A percentile compares a stretch with the other conserved stretches of the same genome.
Conservation (phyloP, 768 basidiomycete genomes). For the Lactarius vividus region DNA sequence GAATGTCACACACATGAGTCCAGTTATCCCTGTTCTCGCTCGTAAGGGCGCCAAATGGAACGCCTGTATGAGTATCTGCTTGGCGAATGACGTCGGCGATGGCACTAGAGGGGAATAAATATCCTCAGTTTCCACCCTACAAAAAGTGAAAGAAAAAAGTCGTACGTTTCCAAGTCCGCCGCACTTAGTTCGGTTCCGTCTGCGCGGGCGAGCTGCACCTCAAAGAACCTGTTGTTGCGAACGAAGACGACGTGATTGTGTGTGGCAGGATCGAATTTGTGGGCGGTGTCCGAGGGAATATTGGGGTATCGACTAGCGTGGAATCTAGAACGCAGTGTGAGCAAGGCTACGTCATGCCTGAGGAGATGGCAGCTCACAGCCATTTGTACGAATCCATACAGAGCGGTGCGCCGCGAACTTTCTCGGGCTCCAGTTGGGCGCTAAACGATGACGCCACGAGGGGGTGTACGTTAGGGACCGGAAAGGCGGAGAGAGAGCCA, state of each 20-base stretch:
- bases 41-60: slow-evolving; percentile 74
- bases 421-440: slow-evolving; percentile 84
- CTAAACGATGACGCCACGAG: slow-evolving; percentile 36
- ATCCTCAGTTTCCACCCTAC: background rate
- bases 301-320: slow-evolving; percentile 88
- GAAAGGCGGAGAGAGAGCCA: no score
- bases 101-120: slow-evolving; percentile 38
- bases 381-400: slow-evolving; percentile 96
- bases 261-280: slow-evolving; percentile 67
- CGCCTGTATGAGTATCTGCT: slow-evolving; percentile 48
- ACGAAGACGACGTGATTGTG: slow-evolving; percentile 91
- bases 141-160: background rate
- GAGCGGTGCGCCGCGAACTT: slow-evolving; percentile 69
- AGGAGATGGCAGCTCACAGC: slow-evolving; percentile 49
- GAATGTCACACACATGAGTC: slow-evolving; percentile 58
- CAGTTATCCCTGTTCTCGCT: slow-evolving; percentile 88
- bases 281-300: slow-evolving; percentile 78
- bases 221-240: slow-evolving; percentile 88
- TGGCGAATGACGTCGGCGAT: slow-evolving; percentile 64
- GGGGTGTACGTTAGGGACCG: slow-evolving; percentile 7
- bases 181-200: slow-evolving; percentile 71
- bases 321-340: slow-evolving; percentile 51
- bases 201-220: slow-evolving; percentile 65
- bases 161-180: slow-evolving; percentile 75
- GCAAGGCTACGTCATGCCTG: background rate